Evolutionary conservation across 1,284 basidiomycete species (phyloP), one percentile per base, ranked within the genome.

Genomic region (Malassezia restricta): DNA sequence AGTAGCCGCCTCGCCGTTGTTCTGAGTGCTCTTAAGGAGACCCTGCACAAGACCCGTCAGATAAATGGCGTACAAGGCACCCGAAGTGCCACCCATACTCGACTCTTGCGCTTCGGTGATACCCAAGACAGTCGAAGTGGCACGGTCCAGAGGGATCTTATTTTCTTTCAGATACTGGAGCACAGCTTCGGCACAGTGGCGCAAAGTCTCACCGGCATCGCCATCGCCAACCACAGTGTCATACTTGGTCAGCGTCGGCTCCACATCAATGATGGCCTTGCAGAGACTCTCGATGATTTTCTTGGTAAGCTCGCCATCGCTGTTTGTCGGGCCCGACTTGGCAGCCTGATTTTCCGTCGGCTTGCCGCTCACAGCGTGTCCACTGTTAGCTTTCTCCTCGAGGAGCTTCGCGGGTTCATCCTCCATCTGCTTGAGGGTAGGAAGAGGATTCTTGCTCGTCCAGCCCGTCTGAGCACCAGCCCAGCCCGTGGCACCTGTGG

Each of bases 21-120:
- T 40, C 11, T 57, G 53, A 3, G 40, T 50, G 29, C 49, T 51
- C 32, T 43, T 43, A 14, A 65, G 51, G 31, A 75, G 58, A 43
- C 63, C 63, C 51, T 71, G 65, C 14, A 72, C 72, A 14, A 76
- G 64, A 40, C 73, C 68, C 7, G 78, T 77, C 54, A 82, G 76
- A 71, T 79, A 81, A 46, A 81, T 78, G 0, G 77, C 77, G 39
- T 80, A 79, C 44, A 81, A 77, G 11, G 74, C 74, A 35, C 74
- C 74, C 29, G 69, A 69, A 2, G 74, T 75, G 28, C 74, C 74
- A 28, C 74, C 74, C 74, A 75, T 76, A 40, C 59, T 67, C 17
- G 61, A 61, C 59, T 75, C 73, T 40, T 72, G 59, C 46, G 66
- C 64, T 42, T 61, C 59, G 33, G 64, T 57, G n/a, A 71, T 55